A percentile compares a stretch with the other conserved stretches of the same genome.
Evolutionary conservation across 139 green algal species (phyloP).

Genomic region (Tetradesmus obliquus): DNA sequence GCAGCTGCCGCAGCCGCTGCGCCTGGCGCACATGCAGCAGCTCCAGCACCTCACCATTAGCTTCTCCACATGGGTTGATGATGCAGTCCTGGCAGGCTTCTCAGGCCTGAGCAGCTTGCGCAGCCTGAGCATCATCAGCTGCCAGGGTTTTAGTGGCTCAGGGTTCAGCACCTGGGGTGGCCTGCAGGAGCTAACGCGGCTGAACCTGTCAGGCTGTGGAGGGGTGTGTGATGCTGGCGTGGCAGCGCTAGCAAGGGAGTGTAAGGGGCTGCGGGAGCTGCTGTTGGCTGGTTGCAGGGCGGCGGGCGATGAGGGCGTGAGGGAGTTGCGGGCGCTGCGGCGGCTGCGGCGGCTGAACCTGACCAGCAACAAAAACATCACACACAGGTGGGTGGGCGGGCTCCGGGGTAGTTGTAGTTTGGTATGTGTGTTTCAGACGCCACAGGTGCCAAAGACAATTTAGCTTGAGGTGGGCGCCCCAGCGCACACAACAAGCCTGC

Average conservation of each 20-base stretch:
- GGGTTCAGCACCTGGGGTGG: slow-evolving; percentile 20
- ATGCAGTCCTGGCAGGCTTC: neutral
- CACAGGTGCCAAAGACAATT: no score
- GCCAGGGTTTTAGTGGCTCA: slow-evolving; percentile 1
- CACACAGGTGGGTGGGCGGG: neutral
- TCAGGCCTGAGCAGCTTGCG: slow-evolving; percentile 21
- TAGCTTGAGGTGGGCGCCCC: no score
- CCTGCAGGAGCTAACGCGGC: neutral
- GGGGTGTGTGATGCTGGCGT: slow-evolving; percentile 12
- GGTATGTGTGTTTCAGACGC: no score
- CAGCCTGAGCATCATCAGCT: slow-evolving; percentile 11
- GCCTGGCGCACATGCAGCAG: neutral
- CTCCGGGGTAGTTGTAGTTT: no score
- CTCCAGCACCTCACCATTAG: slow-evolving; percentile 7
- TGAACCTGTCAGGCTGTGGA: slow-evolving; percentile 21
- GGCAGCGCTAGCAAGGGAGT: neutral
- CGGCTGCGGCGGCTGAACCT: neutral
- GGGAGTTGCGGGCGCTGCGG: neutral
- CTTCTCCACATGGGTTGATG: slow-evolving; percentile 24
- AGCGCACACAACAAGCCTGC: no score
- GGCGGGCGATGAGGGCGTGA: neutral
- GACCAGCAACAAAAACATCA: slow-evolving; percentile 23
- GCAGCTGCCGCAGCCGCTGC: neutral
- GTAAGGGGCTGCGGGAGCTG: slow-evolving; percentile 10
- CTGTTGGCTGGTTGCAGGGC: neutral